A percentile compares a stretch with the other conserved stretches of the same genome.
phyloP scores from a whole-genome alignment of 257 asterid species.

The Verbena officinalis region DNA sequence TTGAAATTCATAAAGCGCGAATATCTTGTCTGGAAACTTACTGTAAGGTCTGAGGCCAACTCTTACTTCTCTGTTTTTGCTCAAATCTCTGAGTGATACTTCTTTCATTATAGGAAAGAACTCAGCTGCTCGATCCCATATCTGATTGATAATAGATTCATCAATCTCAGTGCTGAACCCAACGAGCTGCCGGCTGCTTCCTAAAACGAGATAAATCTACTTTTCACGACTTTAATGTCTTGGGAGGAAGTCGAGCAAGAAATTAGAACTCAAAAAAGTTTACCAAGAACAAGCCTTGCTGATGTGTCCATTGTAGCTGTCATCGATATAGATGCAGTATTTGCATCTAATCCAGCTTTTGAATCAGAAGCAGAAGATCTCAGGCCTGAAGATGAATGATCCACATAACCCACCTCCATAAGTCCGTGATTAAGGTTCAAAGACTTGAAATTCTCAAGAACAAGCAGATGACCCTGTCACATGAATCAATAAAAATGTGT shows the following conservation, averaged over 20 bases:
- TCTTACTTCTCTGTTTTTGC: slow-evolving; percentile 71
- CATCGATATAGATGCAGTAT: slow-evolving; percentile 78
- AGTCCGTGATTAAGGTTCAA: slow-evolving; percentile 90
- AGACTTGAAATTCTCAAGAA: slow-evolving; percentile 71
- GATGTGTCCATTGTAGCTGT: slow-evolving; percentile 87
- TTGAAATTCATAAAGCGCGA: not conserved
- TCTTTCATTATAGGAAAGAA: slow-evolving; percentile 72
- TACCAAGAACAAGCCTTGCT: slow-evolving; percentile 90
- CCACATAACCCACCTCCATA: slow-evolving; percentile 86
- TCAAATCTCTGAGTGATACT: slow-evolving; percentile 58
- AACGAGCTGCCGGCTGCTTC: slow-evolving; percentile 91
- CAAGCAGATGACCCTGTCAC: slow-evolving; percentile 86
- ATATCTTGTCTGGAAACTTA: slow-evolving; percentile 47
- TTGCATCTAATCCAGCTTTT: slow-evolving; percentile 46
- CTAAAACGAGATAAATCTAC: slow-evolving; percentile 39
- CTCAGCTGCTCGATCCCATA: slow-evolving; percentile 85
- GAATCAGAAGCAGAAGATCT: slow-evolving; percentile 41
- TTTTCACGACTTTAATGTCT: slow-evolving; percentile 1
- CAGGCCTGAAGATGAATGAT: slow-evolving; percentile 66
- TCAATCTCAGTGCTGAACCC: slow-evolving; percentile 76
- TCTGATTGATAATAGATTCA: slow-evolving; percentile 63
- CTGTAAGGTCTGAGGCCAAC: slow-evolving; percentile 96
- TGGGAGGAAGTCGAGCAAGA: slow-evolving; percentile 1
- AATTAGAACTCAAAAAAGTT: slow-evolving; percentile 3
- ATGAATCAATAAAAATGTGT: slow-evolving; percentile 29